A percentile compares a stretch with the other conserved stretches of the same genome.
phyloP scores from a whole-genome alignment of 257 asterid genomes.

The Fraxinus americana region DNA sequence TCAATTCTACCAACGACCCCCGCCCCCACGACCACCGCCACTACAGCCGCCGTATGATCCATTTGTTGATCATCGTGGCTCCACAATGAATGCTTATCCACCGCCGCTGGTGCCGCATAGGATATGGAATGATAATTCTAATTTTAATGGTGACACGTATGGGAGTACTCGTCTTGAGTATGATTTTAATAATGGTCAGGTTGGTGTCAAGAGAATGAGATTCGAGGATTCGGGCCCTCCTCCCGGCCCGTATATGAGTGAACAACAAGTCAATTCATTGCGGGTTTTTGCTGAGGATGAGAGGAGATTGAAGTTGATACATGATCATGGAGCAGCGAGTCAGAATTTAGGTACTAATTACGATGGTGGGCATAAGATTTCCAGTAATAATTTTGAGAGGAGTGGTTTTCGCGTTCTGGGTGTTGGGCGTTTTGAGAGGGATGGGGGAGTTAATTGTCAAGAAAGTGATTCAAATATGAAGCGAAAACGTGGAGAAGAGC shows the following conservation, averaged over 20 bases:
- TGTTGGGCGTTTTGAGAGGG: conserved; percentile 28
- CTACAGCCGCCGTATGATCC: conserved; percentile 57
- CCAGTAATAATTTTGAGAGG: conserved; percentile 20
- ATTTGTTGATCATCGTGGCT: conserved; percentile 52
- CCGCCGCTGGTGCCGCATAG: conserved; percentile 17
- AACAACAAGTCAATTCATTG: background rate
- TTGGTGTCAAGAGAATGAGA: conserved; percentile 73
- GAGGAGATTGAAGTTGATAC: conserved; percentile 76
- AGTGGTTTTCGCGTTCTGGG: conserved; percentile 25
- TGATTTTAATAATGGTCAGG: conserved; percentile 35
- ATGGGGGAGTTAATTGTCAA: conserved; percentile 25
- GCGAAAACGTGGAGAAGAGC: conserved; percentile 32
- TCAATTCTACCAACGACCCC: conserved; percentile 42
- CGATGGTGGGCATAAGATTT: conserved; percentile 30
- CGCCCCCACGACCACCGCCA: conserved; percentile 40
- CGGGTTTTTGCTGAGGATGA: conserved; percentile 48
- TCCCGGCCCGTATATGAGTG: background rate
- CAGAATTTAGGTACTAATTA: conserved; percentile 29
- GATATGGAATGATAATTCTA: conserved; percentile 47
- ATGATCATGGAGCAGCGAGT: conserved; percentile 63
- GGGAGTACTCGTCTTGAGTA: conserved; percentile 33
- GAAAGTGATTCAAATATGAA: conserved; percentile 19
- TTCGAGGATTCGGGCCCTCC: conserved; percentile 34
- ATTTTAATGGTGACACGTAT: conserved; percentile 30
- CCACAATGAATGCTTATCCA: conserved; percentile 32